Evolutionary conservation across 23 red algal genomes (phyloP).

Genomic region (Cyanidium caldarium): DNA sequence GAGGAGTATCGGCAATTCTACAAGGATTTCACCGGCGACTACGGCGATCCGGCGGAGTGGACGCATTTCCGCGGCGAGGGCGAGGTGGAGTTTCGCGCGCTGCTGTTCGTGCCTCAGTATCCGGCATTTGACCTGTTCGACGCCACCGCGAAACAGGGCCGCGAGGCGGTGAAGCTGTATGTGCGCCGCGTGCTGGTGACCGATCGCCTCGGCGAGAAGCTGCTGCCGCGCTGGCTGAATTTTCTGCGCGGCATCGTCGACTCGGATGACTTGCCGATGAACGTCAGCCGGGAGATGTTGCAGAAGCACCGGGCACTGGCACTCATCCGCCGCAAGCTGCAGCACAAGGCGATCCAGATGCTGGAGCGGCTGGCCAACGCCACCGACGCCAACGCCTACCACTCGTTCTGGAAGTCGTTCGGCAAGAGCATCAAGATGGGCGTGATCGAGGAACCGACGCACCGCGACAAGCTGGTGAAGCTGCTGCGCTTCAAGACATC

Average conservation of each 20-base stretch:
- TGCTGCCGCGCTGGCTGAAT: slow-evolving; percentile 53
- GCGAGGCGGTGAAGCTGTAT: slow-evolving; percentile 62
- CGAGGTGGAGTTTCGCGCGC: slow-evolving; percentile 68
- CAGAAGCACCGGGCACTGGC: slow-evolving; percentile 54
- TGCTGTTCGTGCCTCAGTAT: slow-evolving; percentile 69
- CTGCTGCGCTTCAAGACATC: slow-evolving; percentile 68
- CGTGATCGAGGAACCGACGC: slow-evolving; percentile 48
- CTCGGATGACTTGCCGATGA: slow-evolving; percentile 87
- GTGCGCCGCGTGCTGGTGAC: slow-evolving; percentile 69
- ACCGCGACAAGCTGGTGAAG: slow-evolving; percentile 46
- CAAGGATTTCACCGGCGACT: slow-evolving; percentile 26
- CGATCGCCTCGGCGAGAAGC: slow-evolving; percentile 48
- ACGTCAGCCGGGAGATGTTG: slow-evolving; percentile 70
- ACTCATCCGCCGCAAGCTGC: slow-evolving; percentile 68
- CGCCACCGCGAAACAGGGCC: slow-evolving; percentile 30
- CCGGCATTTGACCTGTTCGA: slow-evolving; percentile 48
- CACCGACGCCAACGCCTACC: slow-evolving; percentile 14
- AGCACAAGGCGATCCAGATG: slow-evolving; percentile 68
- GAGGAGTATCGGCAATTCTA: slow-evolving; percentile 72
- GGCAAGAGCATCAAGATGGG: slow-evolving; percentile 74
- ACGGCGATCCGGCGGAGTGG: slow-evolving; percentile 26
- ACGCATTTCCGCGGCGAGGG: slow-evolving; percentile 85
- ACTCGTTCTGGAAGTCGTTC: slow-evolving; percentile 70
- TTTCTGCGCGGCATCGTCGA: slow-evolving; percentile 82
- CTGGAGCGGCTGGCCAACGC: slow-evolving; percentile 16